phyloP scores from a whole-genome alignment of 2,329 filamentous ascomycete genomes.

The Byssoonygena ceratinophila region DNA sequence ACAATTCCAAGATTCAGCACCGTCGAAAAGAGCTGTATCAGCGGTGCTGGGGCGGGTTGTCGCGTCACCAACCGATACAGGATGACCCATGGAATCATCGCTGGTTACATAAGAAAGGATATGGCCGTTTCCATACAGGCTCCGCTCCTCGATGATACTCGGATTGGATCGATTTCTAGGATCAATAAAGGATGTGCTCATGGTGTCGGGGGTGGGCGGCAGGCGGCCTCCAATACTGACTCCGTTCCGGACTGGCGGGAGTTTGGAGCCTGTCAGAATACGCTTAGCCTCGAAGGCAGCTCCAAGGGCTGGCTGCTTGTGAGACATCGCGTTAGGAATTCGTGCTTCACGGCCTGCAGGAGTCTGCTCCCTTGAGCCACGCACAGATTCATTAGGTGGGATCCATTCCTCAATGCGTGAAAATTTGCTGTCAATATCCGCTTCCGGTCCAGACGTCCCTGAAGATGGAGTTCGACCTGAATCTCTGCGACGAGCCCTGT shows the following conservation, averaged over 20 bases:
- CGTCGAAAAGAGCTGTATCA: slow-evolving; percentile 24
- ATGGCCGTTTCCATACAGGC: slow-evolving; percentile 18
- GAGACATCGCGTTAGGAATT: neutral
- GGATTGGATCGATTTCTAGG: slow-evolving; percentile 27
- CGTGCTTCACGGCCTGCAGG: slow-evolving; percentile 10
- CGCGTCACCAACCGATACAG: slow-evolving; percentile 29
- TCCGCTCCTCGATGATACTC: slow-evolving; percentile 27
- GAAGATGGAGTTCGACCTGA: neutral
- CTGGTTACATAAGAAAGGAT: slow-evolving; percentile 16
- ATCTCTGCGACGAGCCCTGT: neutral
- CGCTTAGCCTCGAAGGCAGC: slow-evolving; percentile 20
- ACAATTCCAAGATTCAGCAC: slow-evolving; percentile 25
- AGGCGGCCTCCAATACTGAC: slow-evolving; percentile 26
- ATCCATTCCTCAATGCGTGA: slow-evolving; percentile 29
- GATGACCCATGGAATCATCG: slow-evolving; percentile 22
- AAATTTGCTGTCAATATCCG: slow-evolving; percentile 4
- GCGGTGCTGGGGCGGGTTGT: slow-evolving; percentile 25
- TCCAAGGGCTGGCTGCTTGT: slow-evolving; percentile 18
- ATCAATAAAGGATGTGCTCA: slow-evolving; percentile 31
- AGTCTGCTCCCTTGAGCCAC: slow-evolving; percentile 17
- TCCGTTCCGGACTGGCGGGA: neutral
- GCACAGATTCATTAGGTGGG: slow-evolving; percentile 19
- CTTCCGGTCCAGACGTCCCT: neutral
- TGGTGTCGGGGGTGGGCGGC: slow-evolving; percentile 36
- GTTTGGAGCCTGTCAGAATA: slow-evolving; percentile 15